These are phyloP conservation scores for Wickerhamiella spandovensis DNA, from an alignment of 805 yeast species.

Conservation along the genomic window DNA sequence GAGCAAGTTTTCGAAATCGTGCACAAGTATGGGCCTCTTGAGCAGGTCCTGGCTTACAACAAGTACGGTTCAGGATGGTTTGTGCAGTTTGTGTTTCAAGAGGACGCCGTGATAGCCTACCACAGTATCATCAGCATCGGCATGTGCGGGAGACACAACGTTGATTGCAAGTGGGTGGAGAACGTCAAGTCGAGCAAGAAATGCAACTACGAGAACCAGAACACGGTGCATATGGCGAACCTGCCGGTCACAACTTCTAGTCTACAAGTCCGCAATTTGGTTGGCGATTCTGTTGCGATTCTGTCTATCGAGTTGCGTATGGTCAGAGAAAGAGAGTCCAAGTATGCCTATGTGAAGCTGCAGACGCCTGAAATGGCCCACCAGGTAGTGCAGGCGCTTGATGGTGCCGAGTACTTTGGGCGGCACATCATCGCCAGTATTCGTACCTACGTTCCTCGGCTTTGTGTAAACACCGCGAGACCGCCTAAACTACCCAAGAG, in stretches of 20 bases:
- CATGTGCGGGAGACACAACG: background rate
- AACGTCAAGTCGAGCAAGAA: background rate
- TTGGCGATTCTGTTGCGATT: background rate
- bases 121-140: no score
- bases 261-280: background rate
- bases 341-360: background rate
- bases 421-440: background rate
- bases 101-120: conserved; percentile 45
- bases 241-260: background rate
- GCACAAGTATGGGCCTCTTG: conserved; percentile 51
- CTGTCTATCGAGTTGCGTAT: no score
- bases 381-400: background rate
- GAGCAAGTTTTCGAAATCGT: conserved; percentile 13
- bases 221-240: background rate
- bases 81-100: conserved; percentile 64
- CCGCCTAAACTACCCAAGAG: no score
- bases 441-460: no score
- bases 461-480: no score
- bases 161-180: background rate
- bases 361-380: background rate
- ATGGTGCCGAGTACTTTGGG: background rate
- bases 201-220: background rate
- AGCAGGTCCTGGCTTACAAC: conserved; percentile 34
- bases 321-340: background rate
- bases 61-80: conserved; percentile 42